Conservation (phyloP, 2,329 filamentous ascomycete genomes). For the Chaetomiaceae sp. region DNA sequence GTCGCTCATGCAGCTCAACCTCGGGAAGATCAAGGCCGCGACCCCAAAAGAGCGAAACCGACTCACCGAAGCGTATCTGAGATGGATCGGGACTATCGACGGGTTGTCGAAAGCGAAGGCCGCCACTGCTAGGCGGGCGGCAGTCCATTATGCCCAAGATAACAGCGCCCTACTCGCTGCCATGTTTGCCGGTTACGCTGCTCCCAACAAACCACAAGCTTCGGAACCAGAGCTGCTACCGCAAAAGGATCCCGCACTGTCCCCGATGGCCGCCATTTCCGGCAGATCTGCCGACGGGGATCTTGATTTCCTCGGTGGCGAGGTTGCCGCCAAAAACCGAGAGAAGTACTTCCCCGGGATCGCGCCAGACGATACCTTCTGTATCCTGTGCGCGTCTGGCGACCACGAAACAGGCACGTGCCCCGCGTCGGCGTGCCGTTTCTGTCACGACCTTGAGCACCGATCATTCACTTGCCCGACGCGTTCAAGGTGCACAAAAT, state of each 20-base stretch:
- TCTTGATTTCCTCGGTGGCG: neutral
- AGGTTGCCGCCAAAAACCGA: constrained; percentile 10
- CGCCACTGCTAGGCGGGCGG: constrained; percentile 13
- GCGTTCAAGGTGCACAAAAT: constrained; percentile 51
- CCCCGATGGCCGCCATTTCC: neutral
- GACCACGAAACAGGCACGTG: constrained; percentile 45
- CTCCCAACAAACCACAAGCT: neutral
- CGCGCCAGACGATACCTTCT: constrained; percentile 39
- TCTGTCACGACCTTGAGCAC: constrained; percentile 45
- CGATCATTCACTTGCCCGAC: constrained; percentile 47
- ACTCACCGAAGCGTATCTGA: constrained; percentile 10
- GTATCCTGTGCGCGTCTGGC: constrained; percentile 46
- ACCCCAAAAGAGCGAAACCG: constrained; percentile 6
- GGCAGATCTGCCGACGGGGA: neutral
- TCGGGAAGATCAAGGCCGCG: constrained; percentile 5
- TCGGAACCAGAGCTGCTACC: neutral
- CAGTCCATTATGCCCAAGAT: constrained; percentile 10
- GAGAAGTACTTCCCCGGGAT: constrained; percentile 49
- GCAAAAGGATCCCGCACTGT: neutral
- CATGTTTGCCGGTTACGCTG: neutral
- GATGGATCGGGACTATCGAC: constrained; percentile 17
- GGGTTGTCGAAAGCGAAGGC: constrained; percentile 15
- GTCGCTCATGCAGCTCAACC: constrained; percentile 15
- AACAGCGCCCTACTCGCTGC: constrained; percentile 4
- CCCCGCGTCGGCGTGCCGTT: constrained; percentile 42